Conservation (phyloP, 2,329 filamentous ascomycete species). For the Ophiosphaerella narmari region DNA sequence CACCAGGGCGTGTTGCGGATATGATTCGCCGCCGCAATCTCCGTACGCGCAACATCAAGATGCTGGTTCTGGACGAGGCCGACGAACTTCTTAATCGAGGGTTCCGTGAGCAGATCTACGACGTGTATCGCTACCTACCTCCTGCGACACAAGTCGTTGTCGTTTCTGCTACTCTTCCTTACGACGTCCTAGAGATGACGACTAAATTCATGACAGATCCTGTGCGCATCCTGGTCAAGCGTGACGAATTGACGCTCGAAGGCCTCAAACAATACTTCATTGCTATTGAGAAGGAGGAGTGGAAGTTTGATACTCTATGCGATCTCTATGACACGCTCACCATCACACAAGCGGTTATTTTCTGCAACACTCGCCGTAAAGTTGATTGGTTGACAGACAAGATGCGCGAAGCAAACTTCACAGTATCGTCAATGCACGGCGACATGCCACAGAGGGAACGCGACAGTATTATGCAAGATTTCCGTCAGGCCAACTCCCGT, state of each 20-base stretch:
- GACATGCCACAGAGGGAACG: conserved; percentile 99
- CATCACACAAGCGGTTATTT: conserved; percentile 98
- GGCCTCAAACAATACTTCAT: conserved; percentile 99
- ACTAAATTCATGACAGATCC: conserved; percentile 99
- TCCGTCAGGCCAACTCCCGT: conserved; percentile 92
- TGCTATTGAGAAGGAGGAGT: conserved; percentile 98
- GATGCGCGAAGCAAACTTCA: conserved; percentile 99
- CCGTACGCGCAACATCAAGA: conserved; percentile 76
- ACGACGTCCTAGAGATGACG: conserved; percentile 98
- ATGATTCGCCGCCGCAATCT: conserved; percentile 78
- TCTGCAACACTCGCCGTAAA: conserved; percentile 99
- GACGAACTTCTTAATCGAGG: conserved; percentile 87
- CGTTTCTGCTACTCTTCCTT: conserved; percentile 92
- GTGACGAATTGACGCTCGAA: conserved; percentile 96
- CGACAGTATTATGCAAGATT: conserved; percentile 99
- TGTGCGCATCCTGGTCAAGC: conserved; percentile 94
- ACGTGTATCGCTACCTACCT: conserved; percentile 95
- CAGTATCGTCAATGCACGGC: conserved; percentile 97
- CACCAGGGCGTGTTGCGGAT: conserved; percentile 91
- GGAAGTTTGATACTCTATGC: conserved; percentile 98
- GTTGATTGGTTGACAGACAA: conserved; percentile 99
- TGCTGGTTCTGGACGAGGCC: conserved; percentile 76
- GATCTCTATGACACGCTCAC: conserved; percentile 98
- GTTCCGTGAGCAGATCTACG: conserved; percentile 98
- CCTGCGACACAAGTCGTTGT: conserved; percentile 98